Conservation (phyloP, 371 early-diverging fungal species). For the Actinomortierella wolfii region DNA sequence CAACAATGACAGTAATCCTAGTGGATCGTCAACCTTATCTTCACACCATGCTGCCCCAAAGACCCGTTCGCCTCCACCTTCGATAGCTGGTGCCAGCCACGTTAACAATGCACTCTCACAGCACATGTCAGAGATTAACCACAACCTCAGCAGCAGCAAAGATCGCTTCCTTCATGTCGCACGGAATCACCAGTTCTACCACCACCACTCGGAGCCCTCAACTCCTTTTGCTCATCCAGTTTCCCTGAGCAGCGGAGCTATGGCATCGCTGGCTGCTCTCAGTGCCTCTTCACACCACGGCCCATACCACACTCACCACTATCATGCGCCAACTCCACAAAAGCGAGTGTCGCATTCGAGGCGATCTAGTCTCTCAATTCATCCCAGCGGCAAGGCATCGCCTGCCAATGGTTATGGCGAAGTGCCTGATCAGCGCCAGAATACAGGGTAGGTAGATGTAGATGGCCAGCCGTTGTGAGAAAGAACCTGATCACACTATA, state of each 20-base stretch:
- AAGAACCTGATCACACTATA: too few species aligned
- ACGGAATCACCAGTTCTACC: not conserved
- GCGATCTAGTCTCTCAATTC: conserved; percentile 29
- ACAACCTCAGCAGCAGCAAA: conserved; percentile 3
- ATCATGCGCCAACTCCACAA: conserved; percentile 12
- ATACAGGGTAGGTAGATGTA: conserved; percentile 24
- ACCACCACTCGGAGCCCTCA: conserved; percentile 16
- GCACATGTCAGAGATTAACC: conserved; percentile 10
- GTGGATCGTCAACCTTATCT: conserved; percentile 1
- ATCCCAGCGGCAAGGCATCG: not conserved
- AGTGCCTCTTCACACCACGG: conserved; percentile 9
- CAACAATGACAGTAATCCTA: not conserved
- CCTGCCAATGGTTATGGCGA: conserved; percentile 7
- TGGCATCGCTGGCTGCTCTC: conserved; percentile 4
- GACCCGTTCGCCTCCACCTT: conserved; percentile 10
- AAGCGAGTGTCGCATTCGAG: conserved; percentile 28
- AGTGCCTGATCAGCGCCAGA: conserved; percentile 17
- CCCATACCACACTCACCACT: conserved; percentile 32
- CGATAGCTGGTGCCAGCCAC: not conserved
- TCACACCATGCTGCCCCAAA: not conserved
- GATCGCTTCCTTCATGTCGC: not conserved
- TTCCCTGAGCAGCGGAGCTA: conserved; percentile 1
- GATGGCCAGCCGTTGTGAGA: too few species aligned
- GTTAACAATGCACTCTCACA: conserved; percentile 1
- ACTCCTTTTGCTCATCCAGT: conserved; percentile 10